Evolutionary conservation across 2,329 filamentous ascomycete genomes (phyloP).

Genomic region (Cytospora schulzeri): DNA sequence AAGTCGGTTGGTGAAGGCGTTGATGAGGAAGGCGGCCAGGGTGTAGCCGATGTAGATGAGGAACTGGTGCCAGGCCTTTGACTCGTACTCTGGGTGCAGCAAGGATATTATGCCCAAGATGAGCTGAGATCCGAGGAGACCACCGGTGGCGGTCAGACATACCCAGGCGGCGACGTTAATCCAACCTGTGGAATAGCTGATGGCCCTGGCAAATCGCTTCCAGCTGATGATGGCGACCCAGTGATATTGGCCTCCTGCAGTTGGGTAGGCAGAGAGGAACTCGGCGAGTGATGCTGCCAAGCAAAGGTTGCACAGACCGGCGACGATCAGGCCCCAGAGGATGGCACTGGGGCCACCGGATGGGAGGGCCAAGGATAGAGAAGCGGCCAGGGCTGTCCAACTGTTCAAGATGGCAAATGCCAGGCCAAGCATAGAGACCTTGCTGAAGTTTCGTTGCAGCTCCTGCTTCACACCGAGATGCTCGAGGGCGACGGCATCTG

Average conservation of each 20-base stretch:
- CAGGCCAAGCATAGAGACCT: conserved; percentile 50
- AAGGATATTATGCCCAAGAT: conserved; percentile 67
- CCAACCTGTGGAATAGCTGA: conserved; percentile 74
- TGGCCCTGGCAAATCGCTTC: conserved; percentile 59
- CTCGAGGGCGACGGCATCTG: conserved; percentile 42
- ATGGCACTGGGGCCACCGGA: conserved; percentile 70
- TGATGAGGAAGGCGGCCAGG: conserved; percentile 62
- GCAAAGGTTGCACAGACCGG: conserved; percentile 69
- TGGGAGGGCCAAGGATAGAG: conserved; percentile 57
- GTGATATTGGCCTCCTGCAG: conserved; percentile 67
- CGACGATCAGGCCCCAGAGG: conserved; percentile 69
- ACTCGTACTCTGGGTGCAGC: conserved; percentile 57
- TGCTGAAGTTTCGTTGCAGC: conserved; percentile 53
- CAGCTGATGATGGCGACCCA: conserved; percentile 70
- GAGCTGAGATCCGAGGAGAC: conserved; percentile 67
- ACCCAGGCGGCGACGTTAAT: conserved; percentile 75
- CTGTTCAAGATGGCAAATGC: conserved; percentile 54
- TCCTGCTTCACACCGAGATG: conserved; percentile 52
- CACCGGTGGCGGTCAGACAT: conserved; percentile 67
- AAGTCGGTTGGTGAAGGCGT: conserved; percentile 63
- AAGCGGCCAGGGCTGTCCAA: conserved; percentile 53
- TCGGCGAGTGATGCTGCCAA: conserved; percentile 71
- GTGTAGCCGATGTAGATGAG: conserved; percentile 70
- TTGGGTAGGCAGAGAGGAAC: conserved; percentile 66
- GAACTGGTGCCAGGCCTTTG: conserved; percentile 71